These are phyloP conservation scores for Cydonia oblonga DNA, from an alignment of 331 rosid species.

Conservation along the genomic window DNA sequence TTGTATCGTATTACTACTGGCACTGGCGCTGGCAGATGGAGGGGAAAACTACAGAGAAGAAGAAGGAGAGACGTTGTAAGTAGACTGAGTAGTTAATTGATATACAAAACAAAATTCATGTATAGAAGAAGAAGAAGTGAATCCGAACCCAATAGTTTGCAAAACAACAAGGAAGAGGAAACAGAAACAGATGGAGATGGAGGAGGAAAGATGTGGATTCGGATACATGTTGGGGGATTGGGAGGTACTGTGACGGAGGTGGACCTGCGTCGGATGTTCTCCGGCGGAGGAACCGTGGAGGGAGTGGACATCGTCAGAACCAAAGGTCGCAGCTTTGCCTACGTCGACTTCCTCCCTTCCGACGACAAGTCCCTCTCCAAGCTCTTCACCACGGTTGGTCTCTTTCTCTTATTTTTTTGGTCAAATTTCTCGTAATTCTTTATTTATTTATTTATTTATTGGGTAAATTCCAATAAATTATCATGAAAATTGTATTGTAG, in stretches of 20 bases:
- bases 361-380: slow-evolving; percentile 55
- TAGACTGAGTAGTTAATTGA: too few species aligned
- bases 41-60: too few species aligned
- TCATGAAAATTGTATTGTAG: neutral
- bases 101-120: neutral
- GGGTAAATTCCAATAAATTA: neutral
- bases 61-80: neutral
- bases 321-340: slow-evolving; percentile 75
- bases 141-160: neutral
- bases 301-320: slow-evolving; percentile 49
- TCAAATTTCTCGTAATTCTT: neutral
- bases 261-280: slow-evolving; percentile 43
- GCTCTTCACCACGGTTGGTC: slow-evolving; percentile 46
- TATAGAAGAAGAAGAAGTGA: neutral
- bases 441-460: neutral
- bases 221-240: slow-evolving; percentile 70
- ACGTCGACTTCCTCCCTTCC: slow-evolving; percentile 58
- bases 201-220: neutral
- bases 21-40: too few species aligned
- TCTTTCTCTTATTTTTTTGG: neutral
- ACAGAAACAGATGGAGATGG: neutral
- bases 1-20: too few species aligned
- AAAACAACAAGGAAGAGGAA: neutral
- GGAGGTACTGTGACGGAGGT: slow-evolving; percentile 42
- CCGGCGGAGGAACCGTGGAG: slow-evolving; percentile 50